A percentile compares a stretch with the other conserved stretches of the same genome.
Evolutionary conservation across 1,284 basidiomycete genomes (phyloP).

Genomic region (Leccinum fallax): DNA sequence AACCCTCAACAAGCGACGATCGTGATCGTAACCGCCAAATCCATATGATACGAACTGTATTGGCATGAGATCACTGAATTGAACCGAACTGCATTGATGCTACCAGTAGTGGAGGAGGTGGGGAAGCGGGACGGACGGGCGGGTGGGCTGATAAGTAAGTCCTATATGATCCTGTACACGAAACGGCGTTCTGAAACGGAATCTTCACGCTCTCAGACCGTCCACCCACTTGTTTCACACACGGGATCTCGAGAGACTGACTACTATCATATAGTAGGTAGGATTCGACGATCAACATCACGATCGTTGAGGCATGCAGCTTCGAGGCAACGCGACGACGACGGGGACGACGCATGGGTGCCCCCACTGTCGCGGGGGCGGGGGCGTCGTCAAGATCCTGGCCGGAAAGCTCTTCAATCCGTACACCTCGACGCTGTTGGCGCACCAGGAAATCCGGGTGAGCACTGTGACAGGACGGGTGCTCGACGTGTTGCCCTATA

Average conservation of each 20-base stretch:
- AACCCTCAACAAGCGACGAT: not conserved
- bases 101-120: not conserved
- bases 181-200: not conserved
- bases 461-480: conserved; percentile 40
- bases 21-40: not conserved
- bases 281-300: not conserved
- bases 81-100: not conserved
- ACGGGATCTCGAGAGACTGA: not conserved
- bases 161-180: not conserved
- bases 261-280: not conserved
- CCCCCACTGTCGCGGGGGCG: not conserved
- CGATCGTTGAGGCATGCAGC: not conserved
- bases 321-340: not conserved
- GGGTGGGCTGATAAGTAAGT: not conserved
- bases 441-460: conserved; percentile 41
- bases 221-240: not conserved
- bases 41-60: too few relatives aligned
- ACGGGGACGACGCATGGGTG: not conserved
- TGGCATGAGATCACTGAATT: not conserved
- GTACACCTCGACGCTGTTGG: conserved; percentile 35
- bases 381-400: conserved; percentile 21
- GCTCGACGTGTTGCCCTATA: conserved; percentile 30
- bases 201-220: not conserved
- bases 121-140: not conserved
- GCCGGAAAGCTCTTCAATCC: conserved; percentile 49